Evolutionary conservation across 192 early-diverging fungal genomes (phyloP).

Genomic region (Coemansia sp.): DNA sequence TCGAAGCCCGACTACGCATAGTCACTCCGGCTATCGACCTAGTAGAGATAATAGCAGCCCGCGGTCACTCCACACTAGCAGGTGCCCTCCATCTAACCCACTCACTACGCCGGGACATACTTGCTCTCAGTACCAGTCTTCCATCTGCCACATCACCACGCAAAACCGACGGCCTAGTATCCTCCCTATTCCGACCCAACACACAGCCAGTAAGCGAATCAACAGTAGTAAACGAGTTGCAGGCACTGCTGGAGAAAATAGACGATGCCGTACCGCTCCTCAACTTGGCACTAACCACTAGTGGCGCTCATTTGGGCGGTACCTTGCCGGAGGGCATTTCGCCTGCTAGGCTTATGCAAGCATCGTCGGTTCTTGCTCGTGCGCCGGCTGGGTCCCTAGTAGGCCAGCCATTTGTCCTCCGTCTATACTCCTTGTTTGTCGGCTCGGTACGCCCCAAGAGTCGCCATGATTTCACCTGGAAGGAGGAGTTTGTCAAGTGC

Average conservation of each 20-base stretch:
- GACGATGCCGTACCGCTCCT: constrained; percentile 60
- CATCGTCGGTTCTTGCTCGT: constrained; percentile 50
- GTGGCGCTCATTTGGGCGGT: constrained; percentile 53
- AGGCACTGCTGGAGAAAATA: constrained; percentile 43
- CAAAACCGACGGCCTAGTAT: not conserved
- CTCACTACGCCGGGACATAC: constrained; percentile 59
- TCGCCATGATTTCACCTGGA: constrained; percentile 74
- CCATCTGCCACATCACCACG: not conserved
- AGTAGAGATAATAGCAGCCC: constrained; percentile 64
- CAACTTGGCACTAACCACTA: constrained; percentile 58
- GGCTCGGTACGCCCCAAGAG: constrained; percentile 64
- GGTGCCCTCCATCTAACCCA: constrained; percentile 61
- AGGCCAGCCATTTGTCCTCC: constrained; percentile 55
- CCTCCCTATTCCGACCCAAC: constrained; percentile 8
- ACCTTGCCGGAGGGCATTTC: constrained; percentile 54
- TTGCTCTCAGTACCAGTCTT: constrained; percentile 35
- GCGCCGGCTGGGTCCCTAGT: constrained; percentile 22
- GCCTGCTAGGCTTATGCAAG: constrained; percentile 64
- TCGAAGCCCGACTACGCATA: constrained; percentile 59
- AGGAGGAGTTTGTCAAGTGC: constrained; percentile 73
- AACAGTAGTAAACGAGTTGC: constrained; percentile 8
- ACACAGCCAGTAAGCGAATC: not conserved
- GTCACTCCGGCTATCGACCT: constrained; percentile 73
- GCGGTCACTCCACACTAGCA: constrained; percentile 63
- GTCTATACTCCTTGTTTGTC: constrained; percentile 71